Percentiles rank a stretch among this genome's conserved stretches.
Evolutionary conservation across 106 monocot genomes (phyloP).

Genomic region (Platanthera guangdongensis): DNA sequence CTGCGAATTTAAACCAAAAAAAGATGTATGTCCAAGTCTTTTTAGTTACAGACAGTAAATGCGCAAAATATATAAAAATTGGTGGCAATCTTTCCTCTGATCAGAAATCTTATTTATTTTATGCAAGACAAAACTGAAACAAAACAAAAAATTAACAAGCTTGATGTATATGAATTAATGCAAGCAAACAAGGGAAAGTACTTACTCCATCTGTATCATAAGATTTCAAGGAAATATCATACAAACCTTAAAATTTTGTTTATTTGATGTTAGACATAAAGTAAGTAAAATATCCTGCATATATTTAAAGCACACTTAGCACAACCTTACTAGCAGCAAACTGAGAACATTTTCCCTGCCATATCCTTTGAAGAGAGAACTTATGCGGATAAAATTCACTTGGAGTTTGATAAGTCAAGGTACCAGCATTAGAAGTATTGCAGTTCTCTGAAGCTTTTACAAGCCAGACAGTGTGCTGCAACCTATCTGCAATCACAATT

Average conservation of each 20-base stretch:
- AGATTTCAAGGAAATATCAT: not conserved
- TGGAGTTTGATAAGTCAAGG: slow-evolving; percentile 10
- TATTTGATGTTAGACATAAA: too few species aligned
- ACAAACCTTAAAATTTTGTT: not conserved
- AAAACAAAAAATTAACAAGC: not conserved
- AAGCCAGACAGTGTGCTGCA: slow-evolving; percentile 86
- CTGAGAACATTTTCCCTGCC: slow-evolving; percentile 86
- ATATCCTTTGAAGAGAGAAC: slow-evolving; percentile 68
- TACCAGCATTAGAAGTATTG: slow-evolving; percentile 14
- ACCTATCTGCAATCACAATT: slow-evolving; percentile 40
- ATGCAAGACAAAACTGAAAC: not conserved
- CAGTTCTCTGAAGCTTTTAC: slow-evolving; percentile 25
- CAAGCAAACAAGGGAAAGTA: not conserved
- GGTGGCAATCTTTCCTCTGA: not conserved
- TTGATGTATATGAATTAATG: not conserved
- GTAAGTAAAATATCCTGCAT: not conserved
- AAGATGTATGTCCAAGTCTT: not conserved
- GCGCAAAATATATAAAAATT: not conserved
- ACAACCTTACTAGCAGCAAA: slow-evolving; percentile 82
- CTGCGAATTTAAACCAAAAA: not conserved
- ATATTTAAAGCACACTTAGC: not conserved
- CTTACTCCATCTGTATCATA: not conserved
- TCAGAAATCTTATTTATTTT: not conserved
- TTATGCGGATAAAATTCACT: slow-evolving; percentile 25
- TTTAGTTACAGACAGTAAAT: not conserved